A percentile compares a stretch with the other conserved stretches of the same genome.
These are phyloP conservation scores for Triticum timopheevii DNA, from an alignment of 176 grass and related monocot species.

Conservation along the genomic window DNA sequence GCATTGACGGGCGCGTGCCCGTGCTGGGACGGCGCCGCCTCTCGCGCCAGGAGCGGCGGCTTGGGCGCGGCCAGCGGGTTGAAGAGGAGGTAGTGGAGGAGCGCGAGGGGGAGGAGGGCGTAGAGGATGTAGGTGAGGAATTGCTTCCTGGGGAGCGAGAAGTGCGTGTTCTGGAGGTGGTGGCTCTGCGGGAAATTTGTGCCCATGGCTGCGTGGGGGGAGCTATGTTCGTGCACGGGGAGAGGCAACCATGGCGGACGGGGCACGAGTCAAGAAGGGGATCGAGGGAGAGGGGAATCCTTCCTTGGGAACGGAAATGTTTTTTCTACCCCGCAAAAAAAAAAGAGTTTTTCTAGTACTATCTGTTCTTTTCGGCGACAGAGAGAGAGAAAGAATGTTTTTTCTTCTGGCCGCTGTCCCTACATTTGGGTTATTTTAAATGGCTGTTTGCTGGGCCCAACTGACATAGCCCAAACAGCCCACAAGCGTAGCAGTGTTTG, in stretches of 20 bases:
- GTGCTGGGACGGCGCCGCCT: not conserved
- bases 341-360: not conserved
- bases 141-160: slow-evolving; percentile 34
- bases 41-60: not conserved
- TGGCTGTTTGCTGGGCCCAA: no score
- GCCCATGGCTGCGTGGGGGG: slow-evolving; percentile 20
- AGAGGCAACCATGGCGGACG: not conserved
- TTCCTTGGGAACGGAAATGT: not conserved
- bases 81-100: slow-evolving; percentile 70
- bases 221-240: not conserved
- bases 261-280: not conserved
- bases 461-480: no score
- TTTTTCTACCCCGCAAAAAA: no score
- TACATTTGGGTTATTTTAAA: no score
- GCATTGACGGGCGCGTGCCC: not conserved
- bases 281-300: not conserved
- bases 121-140: slow-evolving; percentile 52
- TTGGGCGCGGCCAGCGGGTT: slow-evolving; percentile 11
- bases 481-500: no score
- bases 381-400: not conserved
- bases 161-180: slow-evolving; percentile 24
- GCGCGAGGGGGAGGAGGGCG: slow-evolving; percentile 51
- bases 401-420: no score
- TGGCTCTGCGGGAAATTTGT: slow-evolving; percentile 36
- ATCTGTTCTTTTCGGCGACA: no score